A percentile compares a stretch with the other conserved stretches of the same genome.
These are phyloP conservation scores for Jatropha multifida DNA, from an alignment of 441 rosid genomes.

Conservation along the genomic window DNA sequence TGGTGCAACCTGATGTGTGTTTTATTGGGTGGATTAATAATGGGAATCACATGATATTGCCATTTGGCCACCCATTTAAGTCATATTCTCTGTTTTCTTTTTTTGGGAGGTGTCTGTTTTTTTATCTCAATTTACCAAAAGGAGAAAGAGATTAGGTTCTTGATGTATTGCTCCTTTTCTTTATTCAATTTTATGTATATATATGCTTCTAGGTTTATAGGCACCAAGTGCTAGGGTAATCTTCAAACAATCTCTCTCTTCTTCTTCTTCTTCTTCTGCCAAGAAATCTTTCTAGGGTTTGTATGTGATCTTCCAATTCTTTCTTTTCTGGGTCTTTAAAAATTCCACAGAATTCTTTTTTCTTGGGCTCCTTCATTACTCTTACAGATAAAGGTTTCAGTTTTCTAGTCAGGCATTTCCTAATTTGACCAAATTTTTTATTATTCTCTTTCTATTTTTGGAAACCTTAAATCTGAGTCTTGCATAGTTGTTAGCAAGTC, in stretches of 20 bases:
- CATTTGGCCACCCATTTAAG: conserved; percentile 10
- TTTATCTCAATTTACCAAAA: conserved; percentile 51
- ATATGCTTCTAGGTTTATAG: conserved; percentile 34
- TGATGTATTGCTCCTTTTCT: not conserved
- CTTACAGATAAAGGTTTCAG: conserved; percentile 3
- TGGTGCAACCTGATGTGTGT: conserved; percentile 23
- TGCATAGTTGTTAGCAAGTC: too few relatives aligned
- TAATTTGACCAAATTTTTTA: conserved; percentile 28
- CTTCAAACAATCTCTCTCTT: not conserved
- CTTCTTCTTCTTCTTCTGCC: conserved; percentile 10
- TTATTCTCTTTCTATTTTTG: conserved; percentile 28
- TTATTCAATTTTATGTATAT: not conserved
- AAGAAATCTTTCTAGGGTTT: conserved; percentile 46
- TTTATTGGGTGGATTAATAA: conserved; percentile 3
- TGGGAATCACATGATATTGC: conserved; percentile 29
- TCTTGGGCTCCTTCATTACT: not conserved
- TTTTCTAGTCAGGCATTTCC: conserved; percentile 29
- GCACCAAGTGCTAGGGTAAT: not conserved
- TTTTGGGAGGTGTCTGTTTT: conserved; percentile 32
- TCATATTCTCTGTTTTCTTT: conserved; percentile 35
- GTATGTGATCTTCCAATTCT: conserved; percentile 1
- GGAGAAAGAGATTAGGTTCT: conserved; percentile 58
- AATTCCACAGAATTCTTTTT: not conserved
- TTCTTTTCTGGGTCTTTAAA: not conserved
- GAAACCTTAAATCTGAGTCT: conserved; percentile 23